Percentiles rank a stretch among this genome's conserved stretches.
phyloP scores from a whole-genome alignment of 2,329 filamentous ascomycete species.

The Fonsecaea multimorphosa region DNA sequence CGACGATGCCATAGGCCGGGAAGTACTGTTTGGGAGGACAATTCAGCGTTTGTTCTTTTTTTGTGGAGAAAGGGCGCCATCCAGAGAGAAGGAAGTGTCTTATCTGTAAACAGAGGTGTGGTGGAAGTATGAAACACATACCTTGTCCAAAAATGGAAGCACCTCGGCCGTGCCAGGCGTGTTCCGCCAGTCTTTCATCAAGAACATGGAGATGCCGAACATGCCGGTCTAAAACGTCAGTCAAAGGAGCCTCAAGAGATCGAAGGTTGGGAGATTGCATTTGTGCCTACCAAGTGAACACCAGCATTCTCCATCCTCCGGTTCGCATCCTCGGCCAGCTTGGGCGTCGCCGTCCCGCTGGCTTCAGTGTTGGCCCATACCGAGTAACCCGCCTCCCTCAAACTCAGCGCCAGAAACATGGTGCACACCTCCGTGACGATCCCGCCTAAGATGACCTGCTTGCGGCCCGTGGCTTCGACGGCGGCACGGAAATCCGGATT shows the following conservation, averaged over 20 bases:
- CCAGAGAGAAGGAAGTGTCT: background rate
- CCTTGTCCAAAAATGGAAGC: constrained; percentile 66
- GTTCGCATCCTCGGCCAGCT: constrained; percentile 59
- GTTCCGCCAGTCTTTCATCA: constrained; percentile 74
- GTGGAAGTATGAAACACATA: constrained; percentile 39
- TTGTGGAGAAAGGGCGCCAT: background rate
- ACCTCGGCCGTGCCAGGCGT: constrained; percentile 62
- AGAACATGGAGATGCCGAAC: constrained; percentile 69
- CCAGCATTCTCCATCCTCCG: constrained; percentile 30
- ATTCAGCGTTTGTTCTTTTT: constrained; percentile 2
- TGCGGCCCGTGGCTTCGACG: constrained; percentile 68
- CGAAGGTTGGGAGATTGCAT: background rate
- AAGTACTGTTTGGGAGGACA: constrained; percentile 51
- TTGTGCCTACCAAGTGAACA: constrained; percentile 57
- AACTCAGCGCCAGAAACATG: constrained; percentile 74
- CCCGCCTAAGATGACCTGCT: constrained; percentile 73
- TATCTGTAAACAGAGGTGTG: background rate
- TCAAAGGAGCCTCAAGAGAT: no score
- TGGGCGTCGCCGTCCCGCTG: constrained; percentile 67
- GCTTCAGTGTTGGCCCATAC: constrained; percentile 77
- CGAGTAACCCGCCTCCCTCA: constrained; percentile 72
- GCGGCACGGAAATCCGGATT: constrained; percentile 71
- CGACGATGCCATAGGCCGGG: constrained; percentile 69
- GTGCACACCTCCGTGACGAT: constrained; percentile 75
- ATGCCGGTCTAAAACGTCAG: constrained; percentile 44